These are phyloP conservation scores for Arabis hirsuta DNA, from an alignment of 345 rosid genomes.

Conservation along the genomic window DNA sequence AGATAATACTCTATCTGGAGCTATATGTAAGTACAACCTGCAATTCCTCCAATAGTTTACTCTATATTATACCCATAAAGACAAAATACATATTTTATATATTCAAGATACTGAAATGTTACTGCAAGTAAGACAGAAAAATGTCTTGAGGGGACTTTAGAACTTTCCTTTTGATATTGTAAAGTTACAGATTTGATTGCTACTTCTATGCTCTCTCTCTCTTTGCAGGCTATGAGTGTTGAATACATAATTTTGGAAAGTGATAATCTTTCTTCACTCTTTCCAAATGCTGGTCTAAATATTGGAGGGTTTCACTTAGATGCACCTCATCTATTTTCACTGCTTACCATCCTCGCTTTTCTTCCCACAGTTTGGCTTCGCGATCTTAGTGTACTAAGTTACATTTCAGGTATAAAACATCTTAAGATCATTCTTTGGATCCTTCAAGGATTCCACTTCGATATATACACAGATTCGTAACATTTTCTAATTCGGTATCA, in stretches of 20 bases:
- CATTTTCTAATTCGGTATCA: neutral
- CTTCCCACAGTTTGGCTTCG: conserved; percentile 95
- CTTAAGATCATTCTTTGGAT: neutral
- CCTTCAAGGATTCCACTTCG: neutral
- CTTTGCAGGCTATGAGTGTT: conserved; percentile 81
- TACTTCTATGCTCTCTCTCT: conserved; percentile 11
- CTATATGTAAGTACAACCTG: conserved; percentile 78
- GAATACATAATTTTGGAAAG: conserved; percentile 89
- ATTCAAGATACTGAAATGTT: conserved; percentile 2
- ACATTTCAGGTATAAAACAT: conserved; percentile 66
- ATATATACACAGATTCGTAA: neutral
- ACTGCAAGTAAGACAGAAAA: neutral
- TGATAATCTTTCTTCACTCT: conserved; percentile 82
- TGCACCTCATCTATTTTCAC: conserved; percentile 70
- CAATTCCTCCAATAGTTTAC: conserved; percentile 25
- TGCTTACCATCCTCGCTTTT: conserved; percentile 70
- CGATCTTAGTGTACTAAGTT: conserved; percentile 84
- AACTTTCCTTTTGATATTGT: neutral
- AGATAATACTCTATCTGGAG: conserved; percentile 80
- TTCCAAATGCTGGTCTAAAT: conserved; percentile 76
- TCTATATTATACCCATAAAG: neutral
- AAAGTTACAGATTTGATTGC: conserved; percentile 16
- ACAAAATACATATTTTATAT: conserved; percentile 1
- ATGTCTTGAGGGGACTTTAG: conserved; percentile 1
- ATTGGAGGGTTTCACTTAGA: conserved; percentile 61